phyloP scores from a whole-genome alignment of 306 rosid genomes.

The Vigna unguiculata region DNA sequence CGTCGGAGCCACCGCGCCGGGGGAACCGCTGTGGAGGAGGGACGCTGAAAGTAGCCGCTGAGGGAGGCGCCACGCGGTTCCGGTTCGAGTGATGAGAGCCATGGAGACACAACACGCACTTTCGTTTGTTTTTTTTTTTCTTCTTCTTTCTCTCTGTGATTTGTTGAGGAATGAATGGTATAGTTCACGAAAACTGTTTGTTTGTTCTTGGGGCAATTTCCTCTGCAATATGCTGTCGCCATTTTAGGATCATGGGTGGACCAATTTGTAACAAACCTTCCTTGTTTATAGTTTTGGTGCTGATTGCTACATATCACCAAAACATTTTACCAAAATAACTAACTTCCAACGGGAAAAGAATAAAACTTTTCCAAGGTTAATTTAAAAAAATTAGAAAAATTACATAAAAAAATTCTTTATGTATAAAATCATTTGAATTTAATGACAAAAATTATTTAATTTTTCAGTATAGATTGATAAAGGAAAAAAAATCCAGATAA shows the following conservation, averaged over 20 bases:
- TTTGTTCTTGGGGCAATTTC: slow-evolving; percentile 8
- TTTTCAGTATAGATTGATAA: no score
- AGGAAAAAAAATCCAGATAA: no score
- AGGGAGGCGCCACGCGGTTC: slow-evolving; percentile 5
- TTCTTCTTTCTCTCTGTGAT: neutral
- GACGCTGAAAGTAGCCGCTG: neutral
- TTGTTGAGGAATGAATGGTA: neutral
- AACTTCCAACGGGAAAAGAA: no score
- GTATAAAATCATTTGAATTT: no score
- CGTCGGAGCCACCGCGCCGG: slow-evolving; percentile 34
- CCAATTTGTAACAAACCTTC: slow-evolving; percentile 4
- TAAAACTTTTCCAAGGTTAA: no score
- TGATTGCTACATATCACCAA: no score
- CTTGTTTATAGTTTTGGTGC: neutral
- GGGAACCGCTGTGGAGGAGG: neutral
- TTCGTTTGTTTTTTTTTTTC: neutral
- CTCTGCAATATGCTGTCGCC: neutral
- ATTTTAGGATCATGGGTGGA: slow-evolving; percentile 12
- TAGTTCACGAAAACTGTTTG: neutral
- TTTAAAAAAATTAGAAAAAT: no score
- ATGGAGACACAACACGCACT: neutral
- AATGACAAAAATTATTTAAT: no score
- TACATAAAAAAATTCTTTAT: no score
- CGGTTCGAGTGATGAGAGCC: slow-evolving; percentile 3
- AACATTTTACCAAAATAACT: no score